phyloP scores from a whole-genome alignment of 73 alveolate species.

The Stentor roeselii region DNA sequence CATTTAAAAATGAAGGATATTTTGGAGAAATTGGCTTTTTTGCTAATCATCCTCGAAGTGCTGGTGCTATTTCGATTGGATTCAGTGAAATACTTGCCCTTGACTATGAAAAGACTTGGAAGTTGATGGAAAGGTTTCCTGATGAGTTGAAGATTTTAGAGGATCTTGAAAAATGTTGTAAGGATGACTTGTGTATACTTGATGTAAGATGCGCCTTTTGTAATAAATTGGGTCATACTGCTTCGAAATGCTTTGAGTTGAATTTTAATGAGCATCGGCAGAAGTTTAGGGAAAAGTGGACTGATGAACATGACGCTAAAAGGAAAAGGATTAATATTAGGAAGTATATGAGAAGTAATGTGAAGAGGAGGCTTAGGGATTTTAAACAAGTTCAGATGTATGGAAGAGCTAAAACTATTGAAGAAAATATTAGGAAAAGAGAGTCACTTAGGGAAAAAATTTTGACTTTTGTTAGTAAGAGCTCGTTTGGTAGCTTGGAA shows the following conservation, averaged over 20 bases:
- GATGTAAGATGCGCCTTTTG: conserved; percentile 49
- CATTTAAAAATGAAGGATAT: conserved; percentile 38
- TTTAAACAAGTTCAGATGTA: too few relatives aligned
- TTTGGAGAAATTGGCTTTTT: conserved; percentile 70
- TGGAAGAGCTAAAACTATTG: too few relatives aligned
- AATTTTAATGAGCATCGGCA: background rate
- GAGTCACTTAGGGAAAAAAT: too few relatives aligned
- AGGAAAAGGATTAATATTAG: background rate
- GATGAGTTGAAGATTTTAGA: background rate
- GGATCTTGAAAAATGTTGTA: conserved; percentile 1
- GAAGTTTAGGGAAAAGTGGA: background rate
- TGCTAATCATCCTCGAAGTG: conserved; percentile 41
- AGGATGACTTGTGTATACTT: conserved; percentile 31
- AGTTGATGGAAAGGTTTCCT: background rate
- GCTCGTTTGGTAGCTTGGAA: too few relatives aligned
- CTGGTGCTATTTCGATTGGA: conserved; percentile 51
- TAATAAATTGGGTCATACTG: conserved; percentile 40
- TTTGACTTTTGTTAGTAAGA: too few relatives aligned
- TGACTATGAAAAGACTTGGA: conserved; percentile 14
- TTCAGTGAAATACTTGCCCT: conserved; percentile 30
- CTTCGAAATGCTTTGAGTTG: conserved; percentile 37
- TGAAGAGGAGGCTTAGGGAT: background rate
- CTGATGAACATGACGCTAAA: background rate
- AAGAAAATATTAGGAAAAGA: too few relatives aligned
- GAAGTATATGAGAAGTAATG: background rate